Base-by-base conservation (phyloP, 768 basidiomycete genomes). In the Scleroderma citrinum region DNA sequence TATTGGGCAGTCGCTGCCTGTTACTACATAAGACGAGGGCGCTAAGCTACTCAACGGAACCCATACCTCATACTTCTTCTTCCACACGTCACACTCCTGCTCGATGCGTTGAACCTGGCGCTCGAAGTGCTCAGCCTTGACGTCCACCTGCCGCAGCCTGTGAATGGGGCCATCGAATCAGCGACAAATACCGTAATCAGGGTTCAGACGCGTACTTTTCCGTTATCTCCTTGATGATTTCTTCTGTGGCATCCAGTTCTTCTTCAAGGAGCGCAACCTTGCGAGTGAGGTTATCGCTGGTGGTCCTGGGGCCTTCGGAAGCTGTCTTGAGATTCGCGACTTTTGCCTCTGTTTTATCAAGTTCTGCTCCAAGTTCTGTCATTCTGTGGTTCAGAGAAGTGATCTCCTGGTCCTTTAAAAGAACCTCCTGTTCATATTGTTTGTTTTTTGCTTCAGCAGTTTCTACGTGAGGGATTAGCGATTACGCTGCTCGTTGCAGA, bases 101-200 rank as follows among this genome's bases (percentile, higher is more conserved):
- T 97, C 94, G 42, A 81, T 74, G 38, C 88, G 80, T 56, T 82
- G 75, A 17, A 96, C 83, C 64, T 94, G 90, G 44, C 93, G 82
- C 71, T 97, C 95, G 65, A 91, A 96, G 72, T 98, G 92, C 69
- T 99, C 96, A 10, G 95, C 95, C 74, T 97, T 99, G 70, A 98
- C 87, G 64, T 99, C 96, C 49, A 95, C 92, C 63, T 95, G 91
- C 54, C 95, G 78, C 59, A 99, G 77, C 69, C 95, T 98, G 59
- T 37, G 24, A 26, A 16, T 46, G 48, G 49, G n/a, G n/a, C n/a
- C n/a, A n/a, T n/a, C n/a, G n/a, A 51, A 58, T 61, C 50, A 61
- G 56, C 14, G 31, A 50, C 40, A 53, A 59, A 29, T 55, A 46
- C 36, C 31, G 34, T 4, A 59, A 57, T 54, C 38, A 47, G 23